Evolutionary conservation across 2,329 filamentous ascomycete species (phyloP), one percentile per base, ranked within the genome.

Genomic region (Rachicladosporium sp.): DNA sequence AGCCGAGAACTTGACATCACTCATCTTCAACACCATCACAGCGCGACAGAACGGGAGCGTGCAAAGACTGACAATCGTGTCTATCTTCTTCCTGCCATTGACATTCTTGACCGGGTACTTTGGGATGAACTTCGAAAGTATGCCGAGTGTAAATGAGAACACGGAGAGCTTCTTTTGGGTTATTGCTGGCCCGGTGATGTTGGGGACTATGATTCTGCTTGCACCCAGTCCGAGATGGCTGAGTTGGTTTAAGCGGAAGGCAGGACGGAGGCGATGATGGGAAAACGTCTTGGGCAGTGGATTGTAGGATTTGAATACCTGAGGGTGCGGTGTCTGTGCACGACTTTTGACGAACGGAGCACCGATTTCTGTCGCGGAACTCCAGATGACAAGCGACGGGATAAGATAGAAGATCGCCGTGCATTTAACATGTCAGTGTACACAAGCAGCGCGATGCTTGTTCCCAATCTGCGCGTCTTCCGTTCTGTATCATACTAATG

Each of bases 1-100:
- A 11, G 68, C 72, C 2, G 70, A 75, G 54, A 85, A 87, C 52
- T 78, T 93, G 64, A 93, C 93, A 50, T 81, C 84, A 48, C 69
- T 95, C 27, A 94, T 94, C 44, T 95, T 95, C 71, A 94, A 94
- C 64, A 91, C 83, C 15, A 88, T 94, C 47, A 78, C 83, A 34
- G 82, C 86, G 2, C 80, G 78, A 46, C 88, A 95, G 59, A 94
- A 94, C 59, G 85, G 93, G 61, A 84, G 76, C 41, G 91, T 95
- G 79, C 88, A 84, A 58, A 82, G 89, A 54, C 69, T 95, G 36
- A 93, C 86, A 0, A 69, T 83, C 6, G 83, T 89, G 10, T 93
- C 87, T 10, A 91, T 91, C 47, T 79, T 94, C 55, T 94, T 94
- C 60, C 64, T 94, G 10, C 88, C 88, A 0, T 61, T 95, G 47